Conservation (phyloP, 805 yeast genomes). For the Pichia nakasei region DNA sequence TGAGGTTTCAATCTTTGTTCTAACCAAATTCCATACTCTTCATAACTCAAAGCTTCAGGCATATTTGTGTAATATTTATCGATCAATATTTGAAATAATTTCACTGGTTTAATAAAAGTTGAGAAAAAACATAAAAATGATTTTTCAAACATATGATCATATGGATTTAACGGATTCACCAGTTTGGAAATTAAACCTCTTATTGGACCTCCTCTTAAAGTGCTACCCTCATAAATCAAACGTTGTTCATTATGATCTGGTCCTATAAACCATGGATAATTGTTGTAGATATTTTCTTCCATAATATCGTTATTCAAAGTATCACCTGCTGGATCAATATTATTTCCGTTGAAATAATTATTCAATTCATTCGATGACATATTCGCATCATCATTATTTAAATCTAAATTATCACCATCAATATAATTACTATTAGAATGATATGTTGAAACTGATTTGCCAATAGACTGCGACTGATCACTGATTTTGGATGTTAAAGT, state of each 20-base stretch:
- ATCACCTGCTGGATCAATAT: background rate
- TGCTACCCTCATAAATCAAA: constrained; percentile 54
- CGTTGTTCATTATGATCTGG: constrained; percentile 47
- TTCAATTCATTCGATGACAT: background rate
- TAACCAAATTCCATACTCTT: constrained; percentile 72
- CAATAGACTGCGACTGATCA: constrained; percentile 19
- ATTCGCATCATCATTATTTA: background rate
- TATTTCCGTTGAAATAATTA: background rate
- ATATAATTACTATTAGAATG: constrained; percentile 17
- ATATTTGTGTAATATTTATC: constrained; percentile 64
- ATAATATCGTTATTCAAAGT: constrained; percentile 14
- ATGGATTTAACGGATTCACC: constrained; percentile 61
- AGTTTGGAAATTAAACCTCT: constrained; percentile 72
- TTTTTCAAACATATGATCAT: constrained; percentile 51
- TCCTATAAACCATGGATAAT: constrained; percentile 62
- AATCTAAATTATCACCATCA: background rate
- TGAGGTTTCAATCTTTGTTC: constrained; percentile 61
- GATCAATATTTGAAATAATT: constrained; percentile 50
- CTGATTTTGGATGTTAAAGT: constrained; percentile 24
- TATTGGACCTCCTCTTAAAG: constrained; percentile 77
- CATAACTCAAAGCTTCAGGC: constrained; percentile 81
- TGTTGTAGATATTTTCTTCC: too few species aligned
- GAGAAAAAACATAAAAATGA: constrained; percentile 69
- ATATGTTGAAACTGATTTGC: constrained; percentile 21
- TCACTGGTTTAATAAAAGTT: constrained; percentile 60